Conservation (phyloP, 1,139 yeast genomes). For the Schwanniomyces etchellsii region DNA sequence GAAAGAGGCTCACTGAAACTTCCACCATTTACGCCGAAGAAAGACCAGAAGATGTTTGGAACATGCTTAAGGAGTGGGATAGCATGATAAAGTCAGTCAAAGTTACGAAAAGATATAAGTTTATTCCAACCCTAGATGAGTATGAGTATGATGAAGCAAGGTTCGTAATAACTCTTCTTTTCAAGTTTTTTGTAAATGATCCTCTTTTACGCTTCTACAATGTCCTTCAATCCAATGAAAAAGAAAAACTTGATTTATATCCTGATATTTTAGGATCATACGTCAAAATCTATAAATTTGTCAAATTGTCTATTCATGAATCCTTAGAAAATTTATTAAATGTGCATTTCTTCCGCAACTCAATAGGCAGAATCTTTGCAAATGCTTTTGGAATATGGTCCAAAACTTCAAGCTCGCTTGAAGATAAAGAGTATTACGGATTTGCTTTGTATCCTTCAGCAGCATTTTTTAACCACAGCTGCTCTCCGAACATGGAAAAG, state of each 20-base stretch:
- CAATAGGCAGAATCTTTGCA: conserved; percentile 62
- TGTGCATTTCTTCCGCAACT: conserved; percentile 35
- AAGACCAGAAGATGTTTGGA: conserved; percentile 22
- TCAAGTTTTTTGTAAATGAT: conserved; percentile 15
- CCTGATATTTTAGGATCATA: conserved; percentile 51
- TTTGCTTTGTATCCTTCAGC: conserved; percentile 64
- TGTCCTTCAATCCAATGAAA: conserved; percentile 51
- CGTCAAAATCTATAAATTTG: conserved; percentile 45
- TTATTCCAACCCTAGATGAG: conserved; percentile 29
- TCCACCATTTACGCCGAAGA: conserved; percentile 11
- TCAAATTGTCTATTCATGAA: conserved; percentile 36
- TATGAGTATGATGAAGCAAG: conserved; percentile 35
- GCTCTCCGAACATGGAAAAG: conserved; percentile 44
- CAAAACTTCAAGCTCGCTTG: conserved; percentile 22
- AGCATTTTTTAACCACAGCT: conserved; percentile 68
- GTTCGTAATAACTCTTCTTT: conserved; percentile 29
- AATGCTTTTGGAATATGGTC: conserved; percentile 78
- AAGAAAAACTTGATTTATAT: conserved; percentile 39
- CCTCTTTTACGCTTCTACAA: conserved; percentile 24
- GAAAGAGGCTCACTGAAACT: no score
- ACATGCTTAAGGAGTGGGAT: conserved; percentile 33
- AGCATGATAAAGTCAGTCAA: conserved; percentile 17
- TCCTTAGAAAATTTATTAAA: conserved; percentile 34
- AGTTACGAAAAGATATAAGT: conserved; percentile 20
- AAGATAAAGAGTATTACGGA: conserved; percentile 60